Evolutionary conservation across 768 basidiomycete species (phyloP), one percentile per base, ranked within the genome.

Genomic region (Calocybe cyanea): DNA sequence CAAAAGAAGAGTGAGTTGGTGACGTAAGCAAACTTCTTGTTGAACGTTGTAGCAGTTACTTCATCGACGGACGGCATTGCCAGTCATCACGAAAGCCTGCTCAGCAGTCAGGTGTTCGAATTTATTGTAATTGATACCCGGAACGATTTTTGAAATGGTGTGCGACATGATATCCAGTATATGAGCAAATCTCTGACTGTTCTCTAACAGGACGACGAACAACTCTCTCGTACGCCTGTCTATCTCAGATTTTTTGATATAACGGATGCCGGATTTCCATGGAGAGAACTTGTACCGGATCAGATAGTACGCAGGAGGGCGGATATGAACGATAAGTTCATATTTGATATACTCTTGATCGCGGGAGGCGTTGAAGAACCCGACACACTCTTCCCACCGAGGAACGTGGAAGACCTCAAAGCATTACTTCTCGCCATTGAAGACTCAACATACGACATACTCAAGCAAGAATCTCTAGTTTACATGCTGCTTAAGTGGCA

Each of bases 401-500:
- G 63, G 17, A 78, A 81, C 62, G 65, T 69, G 33, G 63, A 66
- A 8, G 63, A 72, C 1, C 75, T 92, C n/a, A 59, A 70, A 38
- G 68, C 66, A 9, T 70, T 92, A 3, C 64, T 92, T 39, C 68
- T 73, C 18, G 77, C 77, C 14, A 85, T 92, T 50, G 71, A 76
- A 34, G 52, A 65, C 20, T 85, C 80, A 0, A 59, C 65, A 3
- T 92, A 87, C 51, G 90, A 92, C 62, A 59, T 67, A 24, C 72
- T 92, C 44, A 92, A 92, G 73, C 82, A 81, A 62, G 83, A 91
- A 49, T 88, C 85, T 51, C 67, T 92, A 35, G 67, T 89, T 1
- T 92, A 89, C 64, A 91, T 82, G 58, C 66, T 92, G 50, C 71
- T 92, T 48, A 89, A 87, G 59, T 89, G 83, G 84, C 79, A 85